Evolutionary conservation across 352 stramenopile genomes (phyloP), one percentile per base, ranked within the genome.

Genomic region (Phytophthora pseudosyringae): DNA sequence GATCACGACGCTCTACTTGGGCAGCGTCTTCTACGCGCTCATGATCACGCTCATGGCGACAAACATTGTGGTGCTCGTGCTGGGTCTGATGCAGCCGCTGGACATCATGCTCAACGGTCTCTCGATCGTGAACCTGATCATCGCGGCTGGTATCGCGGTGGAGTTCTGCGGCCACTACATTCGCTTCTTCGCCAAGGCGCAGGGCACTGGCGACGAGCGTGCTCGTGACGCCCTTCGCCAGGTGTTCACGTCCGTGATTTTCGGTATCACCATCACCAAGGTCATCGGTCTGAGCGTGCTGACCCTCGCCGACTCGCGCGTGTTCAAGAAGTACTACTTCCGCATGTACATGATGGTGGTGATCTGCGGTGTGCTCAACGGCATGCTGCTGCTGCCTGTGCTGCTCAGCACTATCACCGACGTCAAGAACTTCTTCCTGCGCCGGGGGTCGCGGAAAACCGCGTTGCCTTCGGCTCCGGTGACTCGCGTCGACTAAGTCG

Each of bases 311-410:
- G 86, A 90, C 62, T 95, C 88, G 55, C 81, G 88, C 25, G 75
- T 97, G 51, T 96, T 97, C 65, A 86, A 90, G 59, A 88, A 96
- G 61, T 97, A 97, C 69, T 97, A 94, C 71, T 96, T 96, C 70
- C 81, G 89, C 52, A 96, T 97, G 89, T 97, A 96, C 75, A 89
- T 94, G 75, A 67, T 97, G 36, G 56, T 91, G 25, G 89, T 90
- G n/a, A 71, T 89, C 44, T 89, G 87, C 47, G 90, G 89, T 31
- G 83, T 90, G 16, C 81, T 97, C 33, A 93, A 91, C 54, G 84
- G 83, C 18, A 81, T 91, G 69, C 39, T 89, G 38, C 44, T 94
- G 47, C 58, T 94, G 16, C 86, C 93, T 78, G 64, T 83, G 86
- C 39, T 74, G 25, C 69, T 72, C 70, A 89, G 80, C 29, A 78